These are phyloP conservation scores for Stagonosporopsis chrysanthemi DNA, from an alignment of 2,329 filamentous ascomycete species.

Conservation along the genomic window DNA sequence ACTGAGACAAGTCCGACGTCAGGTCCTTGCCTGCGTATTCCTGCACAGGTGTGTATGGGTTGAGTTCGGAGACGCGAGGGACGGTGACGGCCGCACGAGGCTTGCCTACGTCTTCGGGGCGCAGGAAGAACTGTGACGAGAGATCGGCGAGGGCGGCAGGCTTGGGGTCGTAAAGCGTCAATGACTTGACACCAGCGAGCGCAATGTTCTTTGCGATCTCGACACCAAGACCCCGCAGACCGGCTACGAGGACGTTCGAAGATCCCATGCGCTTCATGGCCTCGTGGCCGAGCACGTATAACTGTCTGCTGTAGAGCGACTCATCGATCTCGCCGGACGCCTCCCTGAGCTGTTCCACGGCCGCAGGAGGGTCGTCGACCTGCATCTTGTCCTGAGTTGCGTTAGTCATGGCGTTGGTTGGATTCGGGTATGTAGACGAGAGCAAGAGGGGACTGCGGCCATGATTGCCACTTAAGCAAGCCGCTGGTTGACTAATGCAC, in stretches of 20 bases:
- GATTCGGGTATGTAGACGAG: not conserved
- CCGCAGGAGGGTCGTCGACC: conserved; percentile 65
- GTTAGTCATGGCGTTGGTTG: conserved; percentile 16
- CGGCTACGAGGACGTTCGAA: conserved; percentile 91
- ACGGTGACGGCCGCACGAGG: conserved; percentile 86
- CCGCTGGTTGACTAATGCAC: conserved; percentile 38
- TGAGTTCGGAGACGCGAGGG: conserved; percentile 90
- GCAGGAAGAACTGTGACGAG: conserved; percentile 97
- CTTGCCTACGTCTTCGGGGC: conserved; percentile 86
- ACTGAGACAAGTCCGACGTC: conserved; percentile 76
- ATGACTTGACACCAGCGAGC: conserved; percentile 95
- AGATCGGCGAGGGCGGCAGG: conserved; percentile 86
- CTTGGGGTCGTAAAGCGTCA: conserved; percentile 90
- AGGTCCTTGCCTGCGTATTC: conserved; percentile 73
- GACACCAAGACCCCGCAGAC: conserved; percentile 91
- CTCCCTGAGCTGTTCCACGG: conserved; percentile 66
- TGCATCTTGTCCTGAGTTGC: conserved; percentile 65
- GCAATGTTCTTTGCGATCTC: conserved; percentile 99
- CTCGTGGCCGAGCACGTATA: conserved; percentile 76
- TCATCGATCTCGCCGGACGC: conserved; percentile 66
- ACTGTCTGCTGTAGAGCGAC: conserved; percentile 71
- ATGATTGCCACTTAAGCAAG: conserved; percentile 18
- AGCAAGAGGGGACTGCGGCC: not conserved
- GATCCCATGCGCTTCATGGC: conserved; percentile 99
- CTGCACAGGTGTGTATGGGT: conserved; percentile 91